phyloP scores from a whole-genome alignment of 148 eudicot species.

The Cornus controversa region DNA sequence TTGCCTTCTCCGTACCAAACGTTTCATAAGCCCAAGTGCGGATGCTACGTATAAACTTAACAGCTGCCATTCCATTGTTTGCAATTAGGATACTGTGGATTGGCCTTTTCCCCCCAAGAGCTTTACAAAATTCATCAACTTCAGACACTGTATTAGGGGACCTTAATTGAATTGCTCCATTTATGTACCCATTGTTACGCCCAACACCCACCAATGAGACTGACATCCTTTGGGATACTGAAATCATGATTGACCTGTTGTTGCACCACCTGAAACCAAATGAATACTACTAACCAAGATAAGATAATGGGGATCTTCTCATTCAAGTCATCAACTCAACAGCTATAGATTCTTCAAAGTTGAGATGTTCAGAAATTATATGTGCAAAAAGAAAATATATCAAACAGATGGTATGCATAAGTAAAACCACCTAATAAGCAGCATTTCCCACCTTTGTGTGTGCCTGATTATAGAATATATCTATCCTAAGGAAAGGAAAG shows the following conservation, averaged over 20 bases:
- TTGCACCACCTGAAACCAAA: slow-evolving; percentile 26
- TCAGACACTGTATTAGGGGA: slow-evolving; percentile 44
- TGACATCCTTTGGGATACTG: slow-evolving; percentile 33
- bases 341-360: too few species aligned
- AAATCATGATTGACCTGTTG: slow-evolving; percentile 11
- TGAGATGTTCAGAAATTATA: too few species aligned
- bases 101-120: slow-evolving; percentile 81
- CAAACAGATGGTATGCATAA: too few species aligned
- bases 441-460: too few species aligned
- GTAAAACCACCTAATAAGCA: too few species aligned
- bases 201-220: slow-evolving; percentile 31
- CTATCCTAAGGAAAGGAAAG: too few species aligned
- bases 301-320: too few species aligned
- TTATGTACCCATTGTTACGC: slow-evolving; percentile 39
- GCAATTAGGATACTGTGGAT: slow-evolving; percentile 93
- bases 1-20: slow-evolving; percentile 95
- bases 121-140: slow-evolving; percentile 76
- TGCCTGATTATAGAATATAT: too few species aligned
- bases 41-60: slow-evolving; percentile 89
- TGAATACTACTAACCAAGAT: too few species aligned
- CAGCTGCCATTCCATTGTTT: slow-evolving; percentile 99
- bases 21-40: slow-evolving; percentile 97
- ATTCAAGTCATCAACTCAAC: too few species aligned
- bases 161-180: slow-evolving; percentile 58
- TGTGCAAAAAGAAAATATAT: too few species aligned